Conservation (phyloP, 192 early-diverging fungal genomes). For the Coemansia umbellata region DNA sequence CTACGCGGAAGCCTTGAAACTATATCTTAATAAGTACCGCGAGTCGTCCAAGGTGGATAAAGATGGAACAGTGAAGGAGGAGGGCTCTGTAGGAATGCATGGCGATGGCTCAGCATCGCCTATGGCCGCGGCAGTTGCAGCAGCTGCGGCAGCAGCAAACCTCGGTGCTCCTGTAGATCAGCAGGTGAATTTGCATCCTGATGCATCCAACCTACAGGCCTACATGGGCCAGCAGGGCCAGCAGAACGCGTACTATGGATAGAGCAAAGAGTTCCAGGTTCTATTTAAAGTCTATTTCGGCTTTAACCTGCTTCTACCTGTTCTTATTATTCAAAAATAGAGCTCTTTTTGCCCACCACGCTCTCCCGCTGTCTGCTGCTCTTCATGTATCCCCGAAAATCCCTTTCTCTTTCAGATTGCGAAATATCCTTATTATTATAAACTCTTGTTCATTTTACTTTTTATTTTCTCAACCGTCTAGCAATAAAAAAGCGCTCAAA, state of each 20-base stretch:
- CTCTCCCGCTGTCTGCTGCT: neutral
- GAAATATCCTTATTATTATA: neutral
- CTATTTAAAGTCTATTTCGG: neutral
- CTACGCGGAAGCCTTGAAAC: conserved; percentile 86
- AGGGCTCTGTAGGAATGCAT: conserved; percentile 8
- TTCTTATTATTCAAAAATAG: neutral
- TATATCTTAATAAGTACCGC: conserved; percentile 85
- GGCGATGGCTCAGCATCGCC: conserved; percentile 23
- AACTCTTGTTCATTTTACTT: conserved; percentile 1
- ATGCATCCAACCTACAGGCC: conserved; percentile 32
- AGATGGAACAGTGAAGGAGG: conserved; percentile 26
- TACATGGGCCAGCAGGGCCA: conserved; percentile 45
- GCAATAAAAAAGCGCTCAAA: too few species aligned
- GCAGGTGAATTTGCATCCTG: conserved; percentile 23
- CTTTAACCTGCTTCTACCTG: neutral
- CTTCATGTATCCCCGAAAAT: neutral
- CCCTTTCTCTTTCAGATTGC: neutral
- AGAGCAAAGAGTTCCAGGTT: neutral
- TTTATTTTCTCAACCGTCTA: neutral
- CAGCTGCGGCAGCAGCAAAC: conserved; percentile 16
- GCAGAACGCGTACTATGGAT: conserved; percentile 43
- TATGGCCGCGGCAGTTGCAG: conserved; percentile 11
- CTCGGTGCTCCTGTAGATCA: conserved; percentile 9
- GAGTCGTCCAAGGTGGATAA: conserved; percentile 57
- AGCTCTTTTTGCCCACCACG: neutral